Percentiles rank a stretch among this genome's conserved stretches.
These are phyloP conservation scores for Pelargonium nanum DNA, from an alignment of 345 rosid species.

Conservation along the genomic window DNA sequence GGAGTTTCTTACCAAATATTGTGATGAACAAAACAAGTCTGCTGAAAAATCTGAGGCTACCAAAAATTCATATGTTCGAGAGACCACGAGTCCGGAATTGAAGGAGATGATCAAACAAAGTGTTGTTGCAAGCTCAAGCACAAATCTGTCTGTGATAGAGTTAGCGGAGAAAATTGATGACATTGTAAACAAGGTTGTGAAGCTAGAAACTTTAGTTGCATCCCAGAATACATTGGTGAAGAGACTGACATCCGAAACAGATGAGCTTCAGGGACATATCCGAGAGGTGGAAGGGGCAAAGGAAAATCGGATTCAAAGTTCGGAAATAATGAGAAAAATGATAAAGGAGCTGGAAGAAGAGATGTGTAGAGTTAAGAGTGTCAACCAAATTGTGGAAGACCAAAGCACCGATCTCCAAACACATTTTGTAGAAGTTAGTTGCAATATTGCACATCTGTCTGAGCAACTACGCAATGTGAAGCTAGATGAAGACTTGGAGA, in stretches of 20 bases:
- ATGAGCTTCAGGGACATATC: conserved; percentile 38
- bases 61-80: background rate
- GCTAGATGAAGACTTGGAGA: conserved; percentile 43
- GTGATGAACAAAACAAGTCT: conserved; percentile 11
- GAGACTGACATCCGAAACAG: conserved; percentile 50
- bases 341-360: conserved; percentile 54
- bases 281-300: conserved; percentile 49
- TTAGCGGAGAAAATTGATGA: conserved; percentile 64
- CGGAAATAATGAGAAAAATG: conserved; percentile 31
- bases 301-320: conserved; percentile 31
- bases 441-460: conserved; percentile 34
- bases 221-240: conserved; percentile 56
- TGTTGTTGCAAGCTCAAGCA: conserved; percentile 20
- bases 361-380: conserved; percentile 33
- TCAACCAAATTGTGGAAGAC: conserved; percentile 34
- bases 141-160: conserved; percentile 33
- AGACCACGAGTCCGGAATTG: conserved; percentile 13
- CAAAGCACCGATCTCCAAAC: conserved; percentile 41
- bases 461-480: conserved; percentile 40
- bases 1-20: conserved; percentile 13
- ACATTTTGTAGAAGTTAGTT: conserved; percentile 40
- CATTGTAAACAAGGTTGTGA: conserved; percentile 57
- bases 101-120: conserved; percentile 23
- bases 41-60: conserved; percentile 4
- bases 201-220: conserved; percentile 43